Evolutionary conservation across 371 early-diverging fungal genomes (phyloP), one percentile per base, ranked within the genome.

Genomic region (Entomophthora muscae): DNA sequence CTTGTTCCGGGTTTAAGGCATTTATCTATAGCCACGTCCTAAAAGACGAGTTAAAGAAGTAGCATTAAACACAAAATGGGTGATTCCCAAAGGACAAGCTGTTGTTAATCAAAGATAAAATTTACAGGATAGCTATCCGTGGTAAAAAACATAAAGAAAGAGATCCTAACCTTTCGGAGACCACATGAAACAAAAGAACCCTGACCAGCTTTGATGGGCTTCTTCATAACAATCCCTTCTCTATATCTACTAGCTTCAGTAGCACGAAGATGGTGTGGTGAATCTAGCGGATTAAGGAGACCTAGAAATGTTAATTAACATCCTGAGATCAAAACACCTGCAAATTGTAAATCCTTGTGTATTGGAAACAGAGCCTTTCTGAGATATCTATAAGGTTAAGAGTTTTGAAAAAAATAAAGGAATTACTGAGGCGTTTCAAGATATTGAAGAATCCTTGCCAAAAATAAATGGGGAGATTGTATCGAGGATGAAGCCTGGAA

Each of bases 271-370:
- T 88, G 88, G 68, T 88, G 86, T 21, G 88, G 83, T 0, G 77
- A 73, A 68, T 86, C 86, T 57, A 88, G 67, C 7, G 83, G 83
- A 68, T 82, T 80, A 30, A 88, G 69, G 55, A 88, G 70, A 2
- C 83, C 79, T 74, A 28, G 30, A n/a, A n/a, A 22, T 22, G 61
- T 12, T 27, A 27, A 21, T 24, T 22, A 33, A 24, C 17, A 52
- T 13, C 22, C 7, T 29, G 64, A 54, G 52, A 1, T 12, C 28
- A 26, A 54, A 33, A 27, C 27, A 73, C 73, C 80, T 1, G 85
- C 85, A 68, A 78, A 85, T 71, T 78, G 76, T 61, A 88, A 69
- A 66, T 86, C 86, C n/a, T 78, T 73, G 64, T 81, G 83, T 52
- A 84, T 75, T 10, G 86, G 88, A 62, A 81, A 82, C 5, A 84